A percentile compares a stretch with the other conserved stretches of the same genome.
phyloP scores from a whole-genome alignment of 306 rosid genomes.

The Dryas drummondii region DNA sequence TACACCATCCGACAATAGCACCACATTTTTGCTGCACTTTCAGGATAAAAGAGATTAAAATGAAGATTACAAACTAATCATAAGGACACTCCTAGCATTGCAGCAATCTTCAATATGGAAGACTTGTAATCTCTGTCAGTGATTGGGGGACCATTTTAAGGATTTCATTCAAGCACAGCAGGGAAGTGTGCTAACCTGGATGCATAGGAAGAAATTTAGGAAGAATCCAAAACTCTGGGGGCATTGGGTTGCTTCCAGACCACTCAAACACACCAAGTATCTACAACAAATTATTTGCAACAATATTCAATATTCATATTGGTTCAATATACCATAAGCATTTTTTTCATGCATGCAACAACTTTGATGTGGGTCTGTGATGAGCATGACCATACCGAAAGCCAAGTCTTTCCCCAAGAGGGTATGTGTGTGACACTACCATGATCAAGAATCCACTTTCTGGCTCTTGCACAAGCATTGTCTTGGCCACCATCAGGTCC shows the following conservation, averaged over 20 bases:
- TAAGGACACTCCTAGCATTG: no score
- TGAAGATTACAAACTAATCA: no score
- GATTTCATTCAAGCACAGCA: not conserved
- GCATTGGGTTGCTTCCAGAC: constrained; percentile 74
- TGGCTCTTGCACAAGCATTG: constrained; percentile 62
- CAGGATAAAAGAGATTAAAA: not conserved
- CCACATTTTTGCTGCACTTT: constrained; percentile 68
- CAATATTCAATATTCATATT: no score
- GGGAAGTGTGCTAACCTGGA: constrained; percentile 39
- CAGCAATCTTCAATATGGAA: not conserved
- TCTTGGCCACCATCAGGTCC: constrained; percentile 52
- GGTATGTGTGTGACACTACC: constrained; percentile 63
- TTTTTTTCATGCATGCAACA: no score
- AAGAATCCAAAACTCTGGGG: constrained; percentile 80
- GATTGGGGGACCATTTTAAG: no score
- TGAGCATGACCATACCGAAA: constrained; percentile 44
- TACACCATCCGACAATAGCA: constrained; percentile 65
- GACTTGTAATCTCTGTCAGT: no score
- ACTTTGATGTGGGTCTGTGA: no score
- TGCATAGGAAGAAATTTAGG: constrained; percentile 79
- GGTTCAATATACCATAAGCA: no score
- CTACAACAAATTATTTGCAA: constrained; percentile 19
- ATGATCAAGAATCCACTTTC: constrained; percentile 72
- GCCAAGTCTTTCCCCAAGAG: constrained; percentile 85
- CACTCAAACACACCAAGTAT: constrained; percentile 70